Conservation (phyloP, 306 rosid species). For the Hippophae tibetana region DNA sequence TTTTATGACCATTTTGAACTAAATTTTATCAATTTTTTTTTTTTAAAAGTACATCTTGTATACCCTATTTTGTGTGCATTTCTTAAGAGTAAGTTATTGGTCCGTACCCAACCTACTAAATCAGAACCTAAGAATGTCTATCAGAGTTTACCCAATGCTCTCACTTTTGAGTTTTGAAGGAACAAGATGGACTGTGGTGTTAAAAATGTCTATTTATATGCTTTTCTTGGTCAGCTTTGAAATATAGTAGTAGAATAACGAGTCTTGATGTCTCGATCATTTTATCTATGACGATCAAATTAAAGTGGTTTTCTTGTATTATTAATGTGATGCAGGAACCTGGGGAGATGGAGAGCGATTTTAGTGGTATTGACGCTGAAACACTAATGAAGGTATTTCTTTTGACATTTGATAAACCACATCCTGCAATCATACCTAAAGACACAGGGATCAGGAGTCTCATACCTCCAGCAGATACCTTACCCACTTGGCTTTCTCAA, state of each 20-base stretch:
- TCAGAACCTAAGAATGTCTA: too few species aligned
- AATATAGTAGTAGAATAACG: background rate
- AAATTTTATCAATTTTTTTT: too few species aligned
- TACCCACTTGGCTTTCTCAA: conserved; percentile 70
- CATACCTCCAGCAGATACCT: background rate
- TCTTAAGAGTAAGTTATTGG: too few species aligned
- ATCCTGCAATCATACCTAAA: conserved; percentile 18
- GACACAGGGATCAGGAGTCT: conserved; percentile 11
- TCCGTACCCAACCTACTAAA: too few species aligned
- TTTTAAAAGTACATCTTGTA: too few species aligned
- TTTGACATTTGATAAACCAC: conserved; percentile 3
- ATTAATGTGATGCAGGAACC: conserved; percentile 11
- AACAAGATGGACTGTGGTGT: too few species aligned
- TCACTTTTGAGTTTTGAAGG: too few species aligned
- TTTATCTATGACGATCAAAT: background rate
- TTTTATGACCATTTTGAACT: too few species aligned
- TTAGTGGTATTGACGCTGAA: conserved; percentile 5
- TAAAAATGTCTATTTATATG: too few species aligned
- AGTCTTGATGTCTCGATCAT: background rate
- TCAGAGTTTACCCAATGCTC: too few species aligned
- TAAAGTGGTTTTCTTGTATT: background rate
- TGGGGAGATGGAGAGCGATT: conserved; percentile 14
- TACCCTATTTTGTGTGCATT: too few species aligned
- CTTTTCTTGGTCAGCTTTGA: too few species aligned
- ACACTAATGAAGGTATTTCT: conserved; percentile 13